These are phyloP conservation scores for Sophora flavescens DNA, from an alignment of 306 rosid species.

Conservation along the genomic window DNA sequence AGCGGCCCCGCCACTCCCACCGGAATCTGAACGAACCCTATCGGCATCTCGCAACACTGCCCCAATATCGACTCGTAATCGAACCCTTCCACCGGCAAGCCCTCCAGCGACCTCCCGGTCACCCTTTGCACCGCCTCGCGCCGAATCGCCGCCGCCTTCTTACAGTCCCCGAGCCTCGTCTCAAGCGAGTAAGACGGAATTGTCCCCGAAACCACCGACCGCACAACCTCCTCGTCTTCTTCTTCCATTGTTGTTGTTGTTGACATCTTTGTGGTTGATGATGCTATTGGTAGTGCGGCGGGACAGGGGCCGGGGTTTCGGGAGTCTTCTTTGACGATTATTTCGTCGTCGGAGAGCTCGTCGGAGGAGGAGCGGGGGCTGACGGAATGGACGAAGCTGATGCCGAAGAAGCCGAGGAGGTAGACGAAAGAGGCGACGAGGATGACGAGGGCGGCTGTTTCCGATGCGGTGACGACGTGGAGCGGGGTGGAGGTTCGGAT, in stretches of 20 bases:
- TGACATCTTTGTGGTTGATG: no score
- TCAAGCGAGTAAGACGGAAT: conserved; percentile 80
- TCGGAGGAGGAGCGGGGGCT: conserved; percentile 59
- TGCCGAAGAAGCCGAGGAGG: conserved; percentile 91
- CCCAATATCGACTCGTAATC: conserved; percentile 84
- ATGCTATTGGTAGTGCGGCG: conserved; percentile 46
- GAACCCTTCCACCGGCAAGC: conserved; percentile 75
- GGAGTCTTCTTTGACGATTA: conserved; percentile 56
- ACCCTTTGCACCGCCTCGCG: conserved; percentile 74
- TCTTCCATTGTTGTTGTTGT: no score
- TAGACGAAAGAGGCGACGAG: conserved; percentile 78
- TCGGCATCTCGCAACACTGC: conserved; percentile 98
- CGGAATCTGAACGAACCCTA: conserved; percentile 87
- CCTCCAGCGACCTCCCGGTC: conserved; percentile 65
- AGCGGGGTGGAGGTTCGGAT: conserved; percentile 81
- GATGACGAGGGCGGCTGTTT: conserved; percentile 72
- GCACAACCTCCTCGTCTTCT: conserved; percentile 65
- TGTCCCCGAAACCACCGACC: conserved; percentile 64
- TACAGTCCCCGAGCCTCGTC: conserved; percentile 64
- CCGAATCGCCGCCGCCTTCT: conserved; percentile 73
- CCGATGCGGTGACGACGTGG: conserved; percentile 70
- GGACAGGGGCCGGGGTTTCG: conserved; percentile 61
- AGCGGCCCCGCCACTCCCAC: conserved; percentile 93
- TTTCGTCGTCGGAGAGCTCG: conserved; percentile 68
- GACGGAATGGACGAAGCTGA: conserved; percentile 64